phyloP scores from a whole-genome alignment of 179 eudicot species.

The Vitellaria paradoxa region DNA sequence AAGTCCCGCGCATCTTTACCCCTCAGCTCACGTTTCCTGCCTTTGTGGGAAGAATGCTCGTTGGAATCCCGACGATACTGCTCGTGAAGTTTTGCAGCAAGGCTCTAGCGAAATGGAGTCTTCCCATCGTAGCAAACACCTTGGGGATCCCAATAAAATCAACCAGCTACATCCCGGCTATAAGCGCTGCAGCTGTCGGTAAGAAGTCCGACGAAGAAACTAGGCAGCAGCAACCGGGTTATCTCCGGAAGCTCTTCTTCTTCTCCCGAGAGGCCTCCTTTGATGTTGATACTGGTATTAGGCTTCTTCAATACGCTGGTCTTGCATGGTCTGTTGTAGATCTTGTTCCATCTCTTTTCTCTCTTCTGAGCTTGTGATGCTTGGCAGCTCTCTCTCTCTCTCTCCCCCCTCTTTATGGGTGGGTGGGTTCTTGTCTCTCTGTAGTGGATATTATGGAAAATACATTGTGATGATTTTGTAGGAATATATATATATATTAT shows the following conservation, averaged over 20 bases:
- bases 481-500: neutral
- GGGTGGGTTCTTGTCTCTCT: neutral
- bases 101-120: slow-evolving; percentile 85
- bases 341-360: slow-evolving; percentile 85
- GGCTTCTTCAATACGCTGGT: slow-evolving; percentile 88
- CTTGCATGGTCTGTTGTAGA: slow-evolving; percentile 98
- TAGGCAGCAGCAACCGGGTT: slow-evolving; percentile 44
- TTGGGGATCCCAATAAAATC: slow-evolving; percentile 82
- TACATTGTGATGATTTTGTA: neutral
- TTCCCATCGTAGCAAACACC: slow-evolving; percentile 66
- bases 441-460: neutral
- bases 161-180: slow-evolving; percentile 59
- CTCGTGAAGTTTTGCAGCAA: slow-evolving; percentile 91
- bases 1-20: slow-evolving; percentile 64
- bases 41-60: slow-evolving; percentile 61
- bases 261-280: slow-evolving; percentile 52
- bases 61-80: slow-evolving; percentile 89
- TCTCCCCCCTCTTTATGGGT: neutral
- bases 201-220: slow-evolving; percentile 38
- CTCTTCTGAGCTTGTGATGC: slow-evolving; percentile 58
- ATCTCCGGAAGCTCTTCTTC: slow-evolving; percentile 59
- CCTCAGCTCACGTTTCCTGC: slow-evolving; percentile 49
- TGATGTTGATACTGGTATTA: slow-evolving; percentile 91
- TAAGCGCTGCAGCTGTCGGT: slow-evolving; percentile 32
- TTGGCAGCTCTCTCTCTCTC: slow-evolving; percentile 10